Base-by-base conservation (phyloP, 2,329 filamentous ascomycete species). In the Ilyonectria mors-panacis region DNA sequence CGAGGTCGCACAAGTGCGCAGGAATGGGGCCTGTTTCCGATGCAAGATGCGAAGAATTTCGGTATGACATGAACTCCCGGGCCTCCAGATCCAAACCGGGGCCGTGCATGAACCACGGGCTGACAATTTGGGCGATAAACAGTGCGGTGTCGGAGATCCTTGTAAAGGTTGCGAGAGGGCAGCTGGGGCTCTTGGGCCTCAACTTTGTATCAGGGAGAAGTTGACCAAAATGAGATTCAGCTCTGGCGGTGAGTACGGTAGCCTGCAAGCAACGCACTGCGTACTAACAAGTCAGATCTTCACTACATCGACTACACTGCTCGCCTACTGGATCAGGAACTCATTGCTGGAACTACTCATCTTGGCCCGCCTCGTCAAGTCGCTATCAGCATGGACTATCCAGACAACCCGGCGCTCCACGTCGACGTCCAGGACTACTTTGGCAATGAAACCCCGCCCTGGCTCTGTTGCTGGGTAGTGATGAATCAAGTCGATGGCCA, bases 221-320 rank as follows among this genome's bases (percentile, higher is more conserved):
- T 68, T 76, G 45, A 77, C 71, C 19, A 76, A 76, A 48, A 75
- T 76, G 71, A 68, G 75, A 8, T 76, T 77, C 65, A 75, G 72
- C 59, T 72, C 73, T 47, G 73, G 75, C 28, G 75, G 73, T 76
- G 28, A 64, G 68, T 69, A 6, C 39, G 33, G 28, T 21, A 17
- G n/a, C 10, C 42, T 8, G 26, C 13, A 56, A 33, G 55, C 59
- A 48, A 67, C 28, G 54, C 17, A 17, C 45, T 13, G 19, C 23
- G 28, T 44, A 12, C 61, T 70, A 39, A 68, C 55, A 28, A n/a
- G 21, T n/a, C 21, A 76, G 75, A 76, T 58, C 72, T 76, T 51
- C 75, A 76, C 26, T 76, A 76, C 39, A 74, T 76, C 53, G 75
- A 76, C 50, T 76, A 77, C 15, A 76, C 73, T 15, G 75, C 73